Percentiles rank a stretch among this genome's conserved stretches.
phyloP scores from a whole-genome alignment of 352 stramenopile species.

The Globisporangium nunn region DNA sequence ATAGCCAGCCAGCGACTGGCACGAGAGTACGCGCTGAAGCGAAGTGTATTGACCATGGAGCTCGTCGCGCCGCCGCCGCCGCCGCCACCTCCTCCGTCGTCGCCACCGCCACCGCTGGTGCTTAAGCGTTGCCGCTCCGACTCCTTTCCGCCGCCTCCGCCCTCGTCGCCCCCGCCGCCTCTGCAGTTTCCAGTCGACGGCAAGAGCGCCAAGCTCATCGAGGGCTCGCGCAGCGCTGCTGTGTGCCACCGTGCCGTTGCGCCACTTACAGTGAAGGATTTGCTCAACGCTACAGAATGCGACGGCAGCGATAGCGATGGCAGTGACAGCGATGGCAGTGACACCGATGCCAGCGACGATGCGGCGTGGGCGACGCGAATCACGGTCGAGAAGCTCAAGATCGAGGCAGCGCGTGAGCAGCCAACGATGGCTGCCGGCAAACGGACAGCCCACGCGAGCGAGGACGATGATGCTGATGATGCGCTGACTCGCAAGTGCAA shows the following conservation, averaged over 20 bases:
- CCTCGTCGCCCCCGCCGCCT: constrained; percentile 14
- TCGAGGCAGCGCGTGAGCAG: constrained; percentile 2
- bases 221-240: constrained; percentile 1
- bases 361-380: constrained; percentile 3
- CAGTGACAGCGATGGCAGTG: neutral
- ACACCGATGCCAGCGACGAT: neutral
- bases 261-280: constrained; percentile 9
- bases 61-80: neutral
- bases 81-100: neutral
- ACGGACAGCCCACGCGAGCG: neutral
- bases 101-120: constrained; percentile 4
- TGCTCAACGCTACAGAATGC: constrained; percentile 7
- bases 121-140: constrained; percentile 33
- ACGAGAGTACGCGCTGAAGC: too few species aligned
- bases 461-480: neutral
- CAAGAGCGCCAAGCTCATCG: constrained; percentile 1
- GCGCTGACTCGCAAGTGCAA: constrained; percentile 50
- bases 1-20: neutral
- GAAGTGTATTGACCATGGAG: neutral
- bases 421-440: constrained; percentile 2
- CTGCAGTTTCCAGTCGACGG: neutral
- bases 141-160: constrained; percentile 14
- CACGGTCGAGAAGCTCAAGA: constrained; percentile 11
- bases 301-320: neutral
- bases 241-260: neutral